Percentiles rank a stretch among this genome's conserved stretches.
These are phyloP conservation scores for Cymbopogon flexuosus DNA, from an alignment of 202 grass and related monocot genomes.

Conservation along the genomic window DNA sequence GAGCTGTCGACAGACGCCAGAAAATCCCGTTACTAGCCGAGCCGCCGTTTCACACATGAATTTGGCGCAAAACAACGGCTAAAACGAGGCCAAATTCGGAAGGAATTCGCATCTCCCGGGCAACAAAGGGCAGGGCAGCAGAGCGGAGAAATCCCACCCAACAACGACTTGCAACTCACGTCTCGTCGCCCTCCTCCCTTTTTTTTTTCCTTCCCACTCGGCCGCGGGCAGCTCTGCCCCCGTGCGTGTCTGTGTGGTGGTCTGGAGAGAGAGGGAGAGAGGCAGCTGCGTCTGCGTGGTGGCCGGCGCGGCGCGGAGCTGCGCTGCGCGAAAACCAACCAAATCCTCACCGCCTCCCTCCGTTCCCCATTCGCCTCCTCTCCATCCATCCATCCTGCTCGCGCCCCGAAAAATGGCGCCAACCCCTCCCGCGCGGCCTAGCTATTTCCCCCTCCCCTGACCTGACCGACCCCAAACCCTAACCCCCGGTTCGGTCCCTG, in stretches of 20 bases:
- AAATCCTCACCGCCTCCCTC: background rate
- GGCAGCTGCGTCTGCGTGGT: background rate
- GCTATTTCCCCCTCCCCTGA: slow-evolving; percentile 12
- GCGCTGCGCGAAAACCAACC: background rate
- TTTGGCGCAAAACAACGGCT: background rate
- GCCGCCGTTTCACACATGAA: background rate
- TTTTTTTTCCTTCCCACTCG: background rate
- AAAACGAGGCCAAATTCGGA: background rate
- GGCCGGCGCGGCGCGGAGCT: background rate
- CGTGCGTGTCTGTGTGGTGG: background rate
- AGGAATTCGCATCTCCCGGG: background rate
- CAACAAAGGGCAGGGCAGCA: background rate
- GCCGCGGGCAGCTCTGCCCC: background rate
- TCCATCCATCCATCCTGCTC: background rate
- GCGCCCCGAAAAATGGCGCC: slow-evolving; percentile 57
- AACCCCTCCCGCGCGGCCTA: slow-evolving; percentile 37
- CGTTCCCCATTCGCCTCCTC: background rate
- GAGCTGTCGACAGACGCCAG: background rate
- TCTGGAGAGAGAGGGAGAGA: background rate
- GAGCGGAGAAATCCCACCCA: no score
- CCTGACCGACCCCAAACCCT: slow-evolving; percentile 29
- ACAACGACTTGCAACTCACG: background rate
- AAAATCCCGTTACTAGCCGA: background rate
- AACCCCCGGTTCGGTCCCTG: background rate
- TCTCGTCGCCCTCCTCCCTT: background rate